Evolutionary conservation across 306 rosid genomes (phyloP).

Genomic region (peach (Prunus persica)): DNA sequence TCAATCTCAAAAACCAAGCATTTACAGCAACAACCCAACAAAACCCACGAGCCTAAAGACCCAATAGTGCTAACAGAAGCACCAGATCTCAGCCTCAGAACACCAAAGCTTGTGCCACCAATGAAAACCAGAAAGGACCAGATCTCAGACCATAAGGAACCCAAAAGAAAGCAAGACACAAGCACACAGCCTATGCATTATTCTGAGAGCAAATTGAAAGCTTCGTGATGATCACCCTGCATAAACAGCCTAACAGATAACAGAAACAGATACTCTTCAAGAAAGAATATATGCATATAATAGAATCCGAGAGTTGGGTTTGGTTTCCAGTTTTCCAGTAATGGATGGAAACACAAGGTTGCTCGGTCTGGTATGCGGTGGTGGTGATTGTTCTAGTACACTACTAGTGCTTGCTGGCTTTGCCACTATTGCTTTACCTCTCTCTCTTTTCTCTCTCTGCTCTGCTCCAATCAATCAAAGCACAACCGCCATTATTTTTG

Average conservation of each 20-base stretch:
- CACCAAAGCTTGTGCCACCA: slow-evolving; percentile 22
- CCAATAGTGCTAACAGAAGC: slow-evolving; percentile 17
- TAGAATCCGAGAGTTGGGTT: slow-evolving; percentile 18
- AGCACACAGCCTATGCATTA: slow-evolving; percentile 26
- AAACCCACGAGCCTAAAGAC: slow-evolving; percentile 30
- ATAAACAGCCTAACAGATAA: neutral
- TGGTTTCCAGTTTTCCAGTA: slow-evolving; percentile 33
- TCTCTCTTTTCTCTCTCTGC: slow-evolving; percentile 25
- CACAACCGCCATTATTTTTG: slow-evolving; percentile 78
- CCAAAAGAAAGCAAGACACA: slow-evolving; percentile 25
- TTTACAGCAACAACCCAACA: slow-evolving; percentile 12
- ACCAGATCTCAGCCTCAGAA: slow-evolving; percentile 59
- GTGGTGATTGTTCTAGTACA: slow-evolving; percentile 16
- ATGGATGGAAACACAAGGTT: slow-evolving; percentile 44
- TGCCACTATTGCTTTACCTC: slow-evolving; percentile 50
- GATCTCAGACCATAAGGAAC: slow-evolving; percentile 50
- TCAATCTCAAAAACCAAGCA: slow-evolving; percentile 25
- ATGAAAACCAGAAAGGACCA: slow-evolving; percentile 33
- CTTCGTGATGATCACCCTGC: slow-evolving; percentile 13
- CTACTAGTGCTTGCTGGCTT: slow-evolving; percentile 29
- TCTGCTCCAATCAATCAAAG: slow-evolving; percentile 64
- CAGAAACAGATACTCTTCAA: neutral
- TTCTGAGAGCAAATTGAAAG: slow-evolving; percentile 18
- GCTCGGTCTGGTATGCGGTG: slow-evolving; percentile 24
- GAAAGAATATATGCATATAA: slow-evolving; percentile 22